Conservation (phyloP, 345 rosid species). For the Populus davidiana region DNA sequence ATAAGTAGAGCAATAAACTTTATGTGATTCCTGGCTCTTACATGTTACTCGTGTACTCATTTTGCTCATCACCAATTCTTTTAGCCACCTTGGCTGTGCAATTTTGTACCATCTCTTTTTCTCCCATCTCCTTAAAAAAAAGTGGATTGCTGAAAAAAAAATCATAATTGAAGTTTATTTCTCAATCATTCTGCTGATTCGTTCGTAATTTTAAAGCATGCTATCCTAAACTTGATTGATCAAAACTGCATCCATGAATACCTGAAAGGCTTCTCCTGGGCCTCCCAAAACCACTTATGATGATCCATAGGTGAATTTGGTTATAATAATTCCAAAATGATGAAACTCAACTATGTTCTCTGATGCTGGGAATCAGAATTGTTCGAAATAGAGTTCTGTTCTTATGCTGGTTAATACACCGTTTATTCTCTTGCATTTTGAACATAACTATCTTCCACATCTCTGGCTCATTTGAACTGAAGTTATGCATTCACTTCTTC, state of each 20-base stretch:
- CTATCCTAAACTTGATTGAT: neutral
- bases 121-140: neutral
- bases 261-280: neutral
- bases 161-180: neutral
- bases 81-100: neutral
- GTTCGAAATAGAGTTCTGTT: neutral
- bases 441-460: neutral
- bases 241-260: neutral
- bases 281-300: neutral
- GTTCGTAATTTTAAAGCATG: neutral
- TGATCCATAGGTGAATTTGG: neutral
- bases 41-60: neutral
- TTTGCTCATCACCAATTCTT: neutral
- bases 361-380: neutral
- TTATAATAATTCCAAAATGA: neutral
- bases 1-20: neutral
- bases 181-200: neutral
- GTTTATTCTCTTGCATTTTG: neutral
- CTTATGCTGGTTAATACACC: neutral
- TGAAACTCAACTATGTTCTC: neutral
- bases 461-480: conserved; percentile 11
- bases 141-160: neutral
- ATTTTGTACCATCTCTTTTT: neutral
- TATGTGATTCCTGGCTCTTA: neutral
- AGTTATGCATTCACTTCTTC: conserved; percentile 17